Evolutionary conservation across 495 filamentous ascomycete species (phyloP).

Genomic region (Penicillium manginii): DNA sequence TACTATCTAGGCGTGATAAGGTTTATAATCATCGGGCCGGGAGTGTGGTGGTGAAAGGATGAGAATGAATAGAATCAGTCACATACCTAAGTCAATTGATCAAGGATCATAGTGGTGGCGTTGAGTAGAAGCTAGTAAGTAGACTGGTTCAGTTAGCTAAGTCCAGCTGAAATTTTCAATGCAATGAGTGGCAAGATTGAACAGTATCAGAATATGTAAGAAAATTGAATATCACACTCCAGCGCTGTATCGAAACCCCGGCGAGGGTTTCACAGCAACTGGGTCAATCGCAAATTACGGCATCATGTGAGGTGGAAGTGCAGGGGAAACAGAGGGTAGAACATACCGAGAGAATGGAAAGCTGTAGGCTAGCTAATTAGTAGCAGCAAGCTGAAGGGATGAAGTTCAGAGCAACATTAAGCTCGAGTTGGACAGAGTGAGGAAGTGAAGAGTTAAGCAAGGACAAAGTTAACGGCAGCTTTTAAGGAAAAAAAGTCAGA

Average conservation of each 20-base stretch:
- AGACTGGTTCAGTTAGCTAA: too few species aligned
- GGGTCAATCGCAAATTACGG: slow-evolving; percentile 99
- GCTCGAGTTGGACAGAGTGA: neutral
- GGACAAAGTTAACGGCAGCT: neutral
- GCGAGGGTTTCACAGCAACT: slow-evolving; percentile 79
- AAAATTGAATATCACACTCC: slow-evolving; percentile 83
- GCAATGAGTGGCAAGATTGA: slow-evolving; percentile 22
- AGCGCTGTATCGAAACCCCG: slow-evolving; percentile 76
- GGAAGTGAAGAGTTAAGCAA: neutral
- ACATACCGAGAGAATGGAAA: slow-evolving; percentile 27
- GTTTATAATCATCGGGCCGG: slow-evolving; percentile 72
- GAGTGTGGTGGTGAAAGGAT: neutral
- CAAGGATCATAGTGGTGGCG: too few species aligned
- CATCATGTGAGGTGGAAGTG: slow-evolving; percentile 64
- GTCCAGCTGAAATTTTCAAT: neutral
- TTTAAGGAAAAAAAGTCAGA: slow-evolving; percentile 28
- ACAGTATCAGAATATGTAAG: slow-evolving; percentile 93
- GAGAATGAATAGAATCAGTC: too few species aligned
- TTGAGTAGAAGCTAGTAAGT: too few species aligned
- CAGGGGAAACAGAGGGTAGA: slow-evolving; percentile 4
- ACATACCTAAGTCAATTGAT: too few species aligned
- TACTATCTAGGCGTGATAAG: slow-evolving; percentile 83
- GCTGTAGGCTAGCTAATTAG: neutral
- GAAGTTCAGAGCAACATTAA: neutral
- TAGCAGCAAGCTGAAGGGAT: neutral